Evolutionary conservation across 2,329 filamentous ascomycete genomes (phyloP).

Genomic region (Plenodomus biglobosus): DNA sequence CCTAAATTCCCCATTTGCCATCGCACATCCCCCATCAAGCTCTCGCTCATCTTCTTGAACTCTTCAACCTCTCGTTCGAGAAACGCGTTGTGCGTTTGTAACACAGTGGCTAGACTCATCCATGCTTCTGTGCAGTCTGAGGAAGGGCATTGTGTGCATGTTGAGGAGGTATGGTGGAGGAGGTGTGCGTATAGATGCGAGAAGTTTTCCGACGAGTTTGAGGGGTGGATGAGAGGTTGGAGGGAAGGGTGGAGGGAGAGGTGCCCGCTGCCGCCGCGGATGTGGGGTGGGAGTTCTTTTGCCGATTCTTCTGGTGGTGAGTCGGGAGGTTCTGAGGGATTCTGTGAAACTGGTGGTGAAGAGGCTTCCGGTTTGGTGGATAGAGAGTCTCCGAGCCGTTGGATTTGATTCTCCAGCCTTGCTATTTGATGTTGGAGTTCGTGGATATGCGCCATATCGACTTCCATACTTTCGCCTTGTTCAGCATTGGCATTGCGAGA

Average conservation of each 20-base stretch:
- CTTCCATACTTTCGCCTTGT: background rate
- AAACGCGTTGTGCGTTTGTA: slow-evolving; percentile 6
- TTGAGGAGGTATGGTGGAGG: background rate
- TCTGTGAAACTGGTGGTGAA: background rate
- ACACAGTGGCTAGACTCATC: slow-evolving; percentile 1
- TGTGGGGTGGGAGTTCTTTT: slow-evolving; percentile 12
- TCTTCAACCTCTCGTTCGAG: slow-evolving; percentile 9
- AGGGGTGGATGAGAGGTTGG: background rate
- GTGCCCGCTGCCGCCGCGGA: slow-evolving; percentile 1
- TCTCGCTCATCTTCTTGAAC: slow-evolving; percentile 5
- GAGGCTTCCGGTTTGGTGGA: background rate
- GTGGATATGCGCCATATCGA: background rate
- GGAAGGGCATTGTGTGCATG: background rate
- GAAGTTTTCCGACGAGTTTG: background rate
- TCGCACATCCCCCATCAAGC: slow-evolving; percentile 3
- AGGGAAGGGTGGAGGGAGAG: background rate
- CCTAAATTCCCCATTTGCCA: slow-evolving; percentile 9
- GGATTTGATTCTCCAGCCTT: background rate
- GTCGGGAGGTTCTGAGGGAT: background rate
- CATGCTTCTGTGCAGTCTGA: slow-evolving; percentile 1
- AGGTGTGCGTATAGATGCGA: background rate
- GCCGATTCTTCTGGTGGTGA: slow-evolving; percentile 4
- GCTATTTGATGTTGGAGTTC: slow-evolving; percentile 1
- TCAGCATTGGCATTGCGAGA: background rate
- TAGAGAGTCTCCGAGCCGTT: background rate